These are phyloP conservation scores for Volutella citrinella DNA, from an alignment of 2,329 filamentous ascomycete genomes.

Conservation along the genomic window DNA sequence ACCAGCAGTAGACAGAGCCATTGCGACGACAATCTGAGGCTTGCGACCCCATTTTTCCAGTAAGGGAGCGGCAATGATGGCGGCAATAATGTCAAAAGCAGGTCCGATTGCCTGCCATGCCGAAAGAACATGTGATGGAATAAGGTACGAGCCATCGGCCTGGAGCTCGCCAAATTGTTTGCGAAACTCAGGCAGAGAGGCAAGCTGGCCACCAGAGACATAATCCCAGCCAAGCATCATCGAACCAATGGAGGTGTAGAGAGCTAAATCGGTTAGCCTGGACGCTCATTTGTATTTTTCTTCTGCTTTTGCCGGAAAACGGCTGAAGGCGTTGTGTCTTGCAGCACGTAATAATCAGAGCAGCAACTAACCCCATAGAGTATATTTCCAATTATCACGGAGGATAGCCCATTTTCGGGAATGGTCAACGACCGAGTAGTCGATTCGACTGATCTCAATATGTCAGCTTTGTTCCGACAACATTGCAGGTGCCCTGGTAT, in stretches of 20 bases:
- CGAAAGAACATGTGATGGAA: conserved; percentile 27
- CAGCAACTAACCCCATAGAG: conserved; percentile 27
- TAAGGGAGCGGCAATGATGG: conserved; percentile 25
- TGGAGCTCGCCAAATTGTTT: conserved; percentile 24
- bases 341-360: too few relatives aligned
- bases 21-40: conserved; percentile 22
- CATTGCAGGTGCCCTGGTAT: too few relatives aligned
- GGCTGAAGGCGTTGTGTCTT: too few relatives aligned
- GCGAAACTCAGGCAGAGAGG: conserved; percentile 25
- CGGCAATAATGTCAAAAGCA: conserved; percentile 23
- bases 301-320: too few relatives aligned
- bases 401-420: conserved; percentile 29
- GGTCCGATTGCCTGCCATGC: conserved; percentile 29
- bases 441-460: conserved; percentile 9
- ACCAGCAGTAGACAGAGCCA: conserved; percentile 23
- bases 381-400: conserved; percentile 19
- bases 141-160: conserved; percentile 23
- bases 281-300: too few relatives aligned
- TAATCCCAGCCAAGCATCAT: conserved; percentile 31
- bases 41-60: conserved; percentile 32
- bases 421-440: conserved; percentile 23
- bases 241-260: conserved; percentile 27
- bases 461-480: background rate
- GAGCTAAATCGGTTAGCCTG: conserved; percentile 15
- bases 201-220: conserved; percentile 29